Conservation (phyloP, 2,329 filamentous ascomycete species). For the Clonostachys byssicola region DNA sequence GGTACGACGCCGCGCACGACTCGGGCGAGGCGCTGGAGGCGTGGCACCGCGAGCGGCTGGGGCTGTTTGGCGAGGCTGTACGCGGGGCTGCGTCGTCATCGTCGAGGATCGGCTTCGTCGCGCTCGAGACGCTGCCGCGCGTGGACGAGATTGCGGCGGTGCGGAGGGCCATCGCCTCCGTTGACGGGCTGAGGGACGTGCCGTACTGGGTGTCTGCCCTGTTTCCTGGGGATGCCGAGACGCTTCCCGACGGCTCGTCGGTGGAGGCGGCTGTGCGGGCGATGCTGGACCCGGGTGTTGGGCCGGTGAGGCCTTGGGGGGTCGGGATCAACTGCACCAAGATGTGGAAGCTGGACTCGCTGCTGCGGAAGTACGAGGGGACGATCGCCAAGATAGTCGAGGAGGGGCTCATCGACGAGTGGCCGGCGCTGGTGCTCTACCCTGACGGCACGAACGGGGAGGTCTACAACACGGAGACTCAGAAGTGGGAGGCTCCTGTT, state of each 20-base stretch:
- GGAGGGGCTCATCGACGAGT: constrained; percentile 22
- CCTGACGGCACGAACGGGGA: constrained; percentile 67
- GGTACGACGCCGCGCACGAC: constrained; percentile 47
- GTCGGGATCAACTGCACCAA: constrained; percentile 69
- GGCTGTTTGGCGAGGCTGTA: constrained; percentile 32
- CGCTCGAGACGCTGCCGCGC: constrained; percentile 64
- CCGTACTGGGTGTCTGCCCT: constrained; percentile 61
- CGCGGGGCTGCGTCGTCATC: constrained; percentile 23
- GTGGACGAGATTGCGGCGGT: constrained; percentile 58
- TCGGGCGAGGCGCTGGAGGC: constrained; percentile 34
- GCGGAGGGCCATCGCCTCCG: constrained; percentile 32
- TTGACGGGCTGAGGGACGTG: constrained; percentile 14
- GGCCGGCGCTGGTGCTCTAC: constrained; percentile 58
- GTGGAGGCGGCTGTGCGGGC: constrained; percentile 23
- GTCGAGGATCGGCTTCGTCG: constrained; percentile 46
- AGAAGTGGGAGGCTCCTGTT: constrained; percentile 48
- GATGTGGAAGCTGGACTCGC: constrained; percentile 52
- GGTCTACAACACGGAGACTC: constrained; percentile 60
- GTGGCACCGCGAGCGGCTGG: constrained; percentile 56
- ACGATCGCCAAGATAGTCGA: constrained; percentile 31
- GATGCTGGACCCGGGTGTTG: constrained; percentile 24
- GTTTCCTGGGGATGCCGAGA: constrained; percentile 49
- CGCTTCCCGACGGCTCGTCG: constrained; percentile 51
- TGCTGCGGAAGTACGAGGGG: constrained; percentile 51
- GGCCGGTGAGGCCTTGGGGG: constrained; percentile 42